phyloP scores from a whole-genome alignment of 2,329 filamentous ascomycete species.

The Geosmithia putterillii region DNA sequence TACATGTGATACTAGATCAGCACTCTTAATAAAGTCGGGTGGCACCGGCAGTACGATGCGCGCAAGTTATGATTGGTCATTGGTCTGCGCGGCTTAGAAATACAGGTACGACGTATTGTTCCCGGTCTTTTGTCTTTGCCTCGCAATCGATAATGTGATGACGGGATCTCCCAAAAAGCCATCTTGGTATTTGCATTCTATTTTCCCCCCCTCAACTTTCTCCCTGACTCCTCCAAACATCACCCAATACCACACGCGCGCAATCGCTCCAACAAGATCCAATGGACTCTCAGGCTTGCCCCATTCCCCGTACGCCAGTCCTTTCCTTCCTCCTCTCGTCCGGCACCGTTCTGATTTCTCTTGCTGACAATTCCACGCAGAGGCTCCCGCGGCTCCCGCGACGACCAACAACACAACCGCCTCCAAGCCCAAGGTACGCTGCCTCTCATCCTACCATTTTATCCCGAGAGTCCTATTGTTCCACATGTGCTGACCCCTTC shows the following conservation, averaged over 20 bases:
- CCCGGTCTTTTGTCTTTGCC: background rate
- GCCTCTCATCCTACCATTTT: background rate
- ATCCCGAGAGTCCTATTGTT: background rate
- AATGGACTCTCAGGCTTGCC: background rate
- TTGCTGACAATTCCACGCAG: background rate
- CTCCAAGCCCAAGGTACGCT: constrained; percentile 4
- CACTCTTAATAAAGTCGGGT: background rate
- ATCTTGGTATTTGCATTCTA: background rate
- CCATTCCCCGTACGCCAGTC: background rate
- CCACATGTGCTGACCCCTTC: background rate
- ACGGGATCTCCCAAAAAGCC: background rate
- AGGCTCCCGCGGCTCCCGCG: constrained; percentile 1
- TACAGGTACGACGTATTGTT: background rate
- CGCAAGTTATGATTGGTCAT: background rate
- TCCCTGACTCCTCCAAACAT: background rate
- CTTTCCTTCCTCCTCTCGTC: background rate
- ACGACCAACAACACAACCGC: background rate
- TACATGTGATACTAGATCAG: background rate
- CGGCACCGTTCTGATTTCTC: too few relatives aligned
- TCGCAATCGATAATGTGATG: constrained; percentile 1
- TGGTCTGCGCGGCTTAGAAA: background rate
- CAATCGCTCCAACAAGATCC: background rate
- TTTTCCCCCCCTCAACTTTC: background rate
- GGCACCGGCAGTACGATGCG: background rate
- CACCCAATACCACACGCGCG: background rate